Percentiles rank a stretch among this genome's conserved stretches.
Conservation (phyloP, 2,329 filamentous ascomycete species). For the Blastomyces emzantsi region DNA sequence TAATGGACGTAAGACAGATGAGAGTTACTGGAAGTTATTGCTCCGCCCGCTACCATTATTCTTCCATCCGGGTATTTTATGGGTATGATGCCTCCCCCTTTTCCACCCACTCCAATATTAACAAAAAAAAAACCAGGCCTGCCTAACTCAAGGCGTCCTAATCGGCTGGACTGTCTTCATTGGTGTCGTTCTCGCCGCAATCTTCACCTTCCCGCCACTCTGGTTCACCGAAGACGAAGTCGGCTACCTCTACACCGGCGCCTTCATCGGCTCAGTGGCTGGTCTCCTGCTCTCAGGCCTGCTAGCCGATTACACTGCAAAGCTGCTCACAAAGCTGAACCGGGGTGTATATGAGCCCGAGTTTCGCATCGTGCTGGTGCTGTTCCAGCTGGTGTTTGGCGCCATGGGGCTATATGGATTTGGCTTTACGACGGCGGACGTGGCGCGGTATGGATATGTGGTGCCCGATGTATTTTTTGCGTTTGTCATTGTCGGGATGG, state of each 20-base stretch:
- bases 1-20: constrained; percentile 72
- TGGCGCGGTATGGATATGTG: constrained; percentile 56
- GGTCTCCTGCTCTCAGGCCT: constrained; percentile 69
- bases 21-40: constrained; percentile 57
- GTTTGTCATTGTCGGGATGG: constrained; percentile 80
- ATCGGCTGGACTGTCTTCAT: constrained; percentile 97
- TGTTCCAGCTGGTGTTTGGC: constrained; percentile 71
- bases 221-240: constrained; percentile 74
- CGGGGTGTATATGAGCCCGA: constrained; percentile 82
- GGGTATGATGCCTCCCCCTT: constrained; percentile 40
- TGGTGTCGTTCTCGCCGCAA: constrained; percentile 68
- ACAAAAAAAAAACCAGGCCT: constrained; percentile 33
- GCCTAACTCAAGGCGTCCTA: constrained; percentile 74
- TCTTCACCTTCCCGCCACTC: constrained; percentile 71
- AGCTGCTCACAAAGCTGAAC: constrained; percentile 62
- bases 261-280: constrained; percentile 71
- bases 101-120: not conserved
- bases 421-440: constrained; percentile 59
- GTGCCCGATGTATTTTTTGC: constrained; percentile 75
- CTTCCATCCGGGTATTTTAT: constrained; percentile 74
- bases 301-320: constrained; percentile 64
- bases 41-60: constrained; percentile 73
- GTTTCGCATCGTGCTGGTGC: constrained; percentile 72
- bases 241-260: constrained; percentile 78
- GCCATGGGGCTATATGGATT: constrained; percentile 77